Evolutionary conservation across 1,284 basidiomycete genomes (phyloP).

Genomic region (Apiotrichum veenhuisii): DNA sequence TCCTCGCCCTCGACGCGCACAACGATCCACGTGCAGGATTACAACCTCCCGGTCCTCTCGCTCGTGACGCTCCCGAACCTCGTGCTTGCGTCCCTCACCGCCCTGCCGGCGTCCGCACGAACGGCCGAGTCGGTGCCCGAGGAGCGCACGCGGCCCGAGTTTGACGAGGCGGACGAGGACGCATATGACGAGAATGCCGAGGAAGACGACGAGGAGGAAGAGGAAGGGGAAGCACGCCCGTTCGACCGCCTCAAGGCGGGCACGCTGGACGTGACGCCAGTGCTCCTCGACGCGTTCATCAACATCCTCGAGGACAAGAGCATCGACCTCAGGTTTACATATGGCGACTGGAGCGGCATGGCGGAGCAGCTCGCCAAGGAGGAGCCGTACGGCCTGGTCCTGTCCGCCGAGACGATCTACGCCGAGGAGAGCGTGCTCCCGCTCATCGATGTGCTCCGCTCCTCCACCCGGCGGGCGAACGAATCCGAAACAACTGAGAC

Average conservation of each 20-base stretch:
- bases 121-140: slow-evolving; percentile 33
- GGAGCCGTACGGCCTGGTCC: slow-evolving; percentile 62
- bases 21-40: slow-evolving; percentile 84
- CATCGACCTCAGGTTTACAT: slow-evolving; percentile 69
- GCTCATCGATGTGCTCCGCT: slow-evolving; percentile 57
- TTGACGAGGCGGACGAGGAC: not conserved
- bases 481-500: not conserved
- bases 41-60: slow-evolving; percentile 77
- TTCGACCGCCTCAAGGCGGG: slow-evolving; percentile 44
- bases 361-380: slow-evolving; percentile 20
- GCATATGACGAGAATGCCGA: slow-evolving; percentile 26
- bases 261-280: slow-evolving; percentile 59
- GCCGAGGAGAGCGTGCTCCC: slow-evolving; percentile 62
- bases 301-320: slow-evolving; percentile 56
- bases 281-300: slow-evolving; percentile 64
- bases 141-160: slow-evolving; percentile 16
- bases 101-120: slow-evolving; percentile 26
- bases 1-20: slow-evolving; percentile 37
- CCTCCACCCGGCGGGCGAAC: slow-evolving; percentile 10
- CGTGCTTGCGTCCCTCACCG: slow-evolving; percentile 57
- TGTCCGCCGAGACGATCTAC: slow-evolving; percentile 94
- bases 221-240: slow-evolving; percentile 14
- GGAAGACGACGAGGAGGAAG: slow-evolving; percentile 17
- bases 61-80: slow-evolving; percentile 85
- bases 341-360: slow-evolving; percentile 67